These are phyloP conservation scores for Acacia crassicarpa DNA, from an alignment of 306 rosid species.

Conservation along the genomic window DNA sequence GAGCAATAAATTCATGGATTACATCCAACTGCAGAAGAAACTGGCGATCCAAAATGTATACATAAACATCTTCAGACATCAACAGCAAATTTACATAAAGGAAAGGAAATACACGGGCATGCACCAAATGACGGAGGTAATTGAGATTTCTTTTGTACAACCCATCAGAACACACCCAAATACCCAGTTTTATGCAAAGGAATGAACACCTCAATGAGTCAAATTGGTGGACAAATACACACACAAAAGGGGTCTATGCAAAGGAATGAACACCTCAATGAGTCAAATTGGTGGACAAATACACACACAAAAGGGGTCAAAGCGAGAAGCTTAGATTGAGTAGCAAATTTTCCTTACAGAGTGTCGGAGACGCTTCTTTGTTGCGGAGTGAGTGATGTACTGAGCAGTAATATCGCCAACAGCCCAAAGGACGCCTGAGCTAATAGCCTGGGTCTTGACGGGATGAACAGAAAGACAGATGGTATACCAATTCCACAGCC, in stretches of 20 bases:
- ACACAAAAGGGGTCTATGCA: neutral
- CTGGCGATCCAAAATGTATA: neutral
- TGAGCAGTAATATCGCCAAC: conserved; percentile 78
- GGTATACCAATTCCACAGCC: conserved; percentile 82
- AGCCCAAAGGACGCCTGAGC: conserved; percentile 78
- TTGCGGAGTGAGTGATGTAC: conserved; percentile 61
- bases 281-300: neutral
- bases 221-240: neutral
- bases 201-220: no score
- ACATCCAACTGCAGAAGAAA: neutral
- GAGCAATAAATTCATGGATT: neutral
- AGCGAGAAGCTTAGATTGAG: neutral
- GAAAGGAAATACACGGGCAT: neutral
- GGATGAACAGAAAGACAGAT: conserved; percentile 67
- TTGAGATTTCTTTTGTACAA: neutral
- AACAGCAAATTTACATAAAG: neutral
- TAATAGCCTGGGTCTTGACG: conserved; percentile 70
- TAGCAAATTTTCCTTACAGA: conserved; percentile 38
- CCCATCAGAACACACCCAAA: neutral
- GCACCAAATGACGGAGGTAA: neutral
- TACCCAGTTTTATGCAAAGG: neutral
- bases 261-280: neutral
- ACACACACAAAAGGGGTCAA: neutral
- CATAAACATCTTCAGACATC: neutral
- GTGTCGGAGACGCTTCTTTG: conserved; percentile 42